A percentile compares a stretch with the other conserved stretches of the same genome.
phyloP scores from a whole-genome alignment of 2,329 filamentous ascomycete genomes.

The Alternaria novae-zelandiae region DNA sequence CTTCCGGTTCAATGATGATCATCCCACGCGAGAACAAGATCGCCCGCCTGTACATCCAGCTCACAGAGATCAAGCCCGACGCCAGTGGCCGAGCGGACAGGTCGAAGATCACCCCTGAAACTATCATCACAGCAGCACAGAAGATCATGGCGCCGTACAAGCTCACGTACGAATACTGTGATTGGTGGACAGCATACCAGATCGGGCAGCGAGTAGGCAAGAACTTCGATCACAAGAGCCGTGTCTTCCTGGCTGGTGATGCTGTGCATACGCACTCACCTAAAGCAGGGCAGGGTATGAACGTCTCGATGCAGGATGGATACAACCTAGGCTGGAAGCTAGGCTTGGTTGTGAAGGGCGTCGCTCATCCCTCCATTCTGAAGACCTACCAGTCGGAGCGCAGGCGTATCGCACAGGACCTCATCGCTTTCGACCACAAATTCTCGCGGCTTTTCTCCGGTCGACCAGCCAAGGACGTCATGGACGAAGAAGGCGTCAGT shows the following conservation, averaged over 20 bases:
- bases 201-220: constrained; percentile 70
- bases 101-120: constrained; percentile 67
- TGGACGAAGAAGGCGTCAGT: constrained; percentile 66
- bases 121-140: constrained; percentile 68
- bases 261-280: constrained; percentile 65
- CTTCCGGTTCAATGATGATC: constrained; percentile 66
- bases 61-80: constrained; percentile 57
- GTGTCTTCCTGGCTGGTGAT: constrained; percentile 75
- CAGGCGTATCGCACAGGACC: constrained; percentile 66
- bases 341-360: constrained; percentile 55
- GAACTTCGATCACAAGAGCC: constrained; percentile 61
- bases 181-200: constrained; percentile 73
- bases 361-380: constrained; percentile 51
- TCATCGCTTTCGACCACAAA: constrained; percentile 64
- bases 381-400: constrained; percentile 63
- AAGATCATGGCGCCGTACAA: constrained; percentile 72
- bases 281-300: constrained; percentile 75
- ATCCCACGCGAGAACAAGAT: constrained; percentile 69
- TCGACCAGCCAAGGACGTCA: constrained; percentile 62
- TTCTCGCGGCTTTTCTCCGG: constrained; percentile 57
- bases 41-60: constrained; percentile 70
- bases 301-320: constrained; percentile 72
- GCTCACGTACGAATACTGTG: constrained; percentile 67
- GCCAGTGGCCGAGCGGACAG: constrained; percentile 59
- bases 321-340: constrained; percentile 67